These are phyloP conservation scores for Sporothrix brasiliensis DNA, from an alignment of 2,329 filamentous ascomycete species.

Conservation along the genomic window DNA sequence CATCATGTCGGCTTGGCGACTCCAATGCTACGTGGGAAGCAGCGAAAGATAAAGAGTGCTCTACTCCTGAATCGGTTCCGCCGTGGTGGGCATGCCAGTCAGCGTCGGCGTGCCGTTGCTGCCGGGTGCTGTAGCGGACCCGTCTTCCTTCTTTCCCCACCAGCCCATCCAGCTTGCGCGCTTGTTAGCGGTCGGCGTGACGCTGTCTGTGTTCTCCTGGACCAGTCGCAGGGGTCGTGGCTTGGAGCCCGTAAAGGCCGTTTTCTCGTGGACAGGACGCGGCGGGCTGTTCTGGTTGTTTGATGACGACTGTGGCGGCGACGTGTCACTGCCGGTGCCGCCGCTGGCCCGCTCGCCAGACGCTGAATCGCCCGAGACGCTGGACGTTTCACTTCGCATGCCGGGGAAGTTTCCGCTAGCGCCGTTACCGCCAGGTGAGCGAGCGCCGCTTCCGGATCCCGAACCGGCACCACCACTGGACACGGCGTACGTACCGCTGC, in stretches of 20 bases:
- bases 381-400: conserved; percentile 66
- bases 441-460: conserved; percentile 51
- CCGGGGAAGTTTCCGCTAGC: conserved; percentile 68
- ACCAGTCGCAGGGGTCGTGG: conserved; percentile 84
- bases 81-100: conserved; percentile 20
- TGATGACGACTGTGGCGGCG: conserved; percentile 48
- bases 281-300: conserved; percentile 54
- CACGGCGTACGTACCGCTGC: conserved; percentile 17
- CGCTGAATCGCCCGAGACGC: conserved; percentile 66
- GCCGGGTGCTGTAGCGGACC: neutral
- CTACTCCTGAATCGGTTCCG: conserved; percentile 35
- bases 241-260: conserved; percentile 68
- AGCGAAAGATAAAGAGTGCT: conserved; percentile 7
- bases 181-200: conserved; percentile 56
- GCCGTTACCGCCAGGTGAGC: conserved; percentile 43
- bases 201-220: conserved; percentile 68
- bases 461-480: conserved; percentile 42
- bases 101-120: conserved; percentile 7
- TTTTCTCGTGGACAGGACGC: conserved; percentile 56
- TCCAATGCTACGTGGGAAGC: conserved; percentile 9
- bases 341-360: conserved; percentile 48
- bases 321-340: conserved; percentile 42
- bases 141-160: conserved; percentile 56
- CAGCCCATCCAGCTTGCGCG: conserved; percentile 68
- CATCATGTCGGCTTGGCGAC: neutral